These are phyloP conservation scores for Pontederia crassipes DNA, from an alignment of 176 grass and related monocot species.

Conservation along the genomic window DNA sequence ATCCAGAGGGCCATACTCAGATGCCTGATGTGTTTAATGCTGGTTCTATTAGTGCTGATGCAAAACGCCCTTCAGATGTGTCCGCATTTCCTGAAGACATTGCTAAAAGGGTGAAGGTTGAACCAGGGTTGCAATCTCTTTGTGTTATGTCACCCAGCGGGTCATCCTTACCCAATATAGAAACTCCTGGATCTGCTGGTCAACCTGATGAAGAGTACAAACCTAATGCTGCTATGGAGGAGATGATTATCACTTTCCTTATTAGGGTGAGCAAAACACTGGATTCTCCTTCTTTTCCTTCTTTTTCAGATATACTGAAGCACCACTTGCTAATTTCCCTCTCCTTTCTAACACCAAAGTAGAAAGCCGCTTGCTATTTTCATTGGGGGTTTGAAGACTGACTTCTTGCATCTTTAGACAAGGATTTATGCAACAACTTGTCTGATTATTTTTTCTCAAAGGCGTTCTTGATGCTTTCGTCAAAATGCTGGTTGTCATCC, in stretches of 20 bases:
- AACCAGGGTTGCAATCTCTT: conserved; percentile 83
- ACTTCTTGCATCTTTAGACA: too few species aligned
- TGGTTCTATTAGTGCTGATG: conserved; percentile 36
- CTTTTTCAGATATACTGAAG: neutral
- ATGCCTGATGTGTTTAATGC: conserved; percentile 57
- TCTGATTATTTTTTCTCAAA: too few species aligned
- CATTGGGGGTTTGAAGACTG: too few species aligned
- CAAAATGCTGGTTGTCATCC: too few species aligned
- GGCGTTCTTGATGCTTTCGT: too few species aligned
- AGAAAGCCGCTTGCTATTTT: too few species aligned
- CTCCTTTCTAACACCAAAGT: too few species aligned
- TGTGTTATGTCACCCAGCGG: conserved; percentile 90
- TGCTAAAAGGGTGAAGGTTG: conserved; percentile 95
- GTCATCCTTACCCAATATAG: conserved; percentile 81
- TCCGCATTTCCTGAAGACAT: conserved; percentile 69
- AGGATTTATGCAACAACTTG: too few species aligned
- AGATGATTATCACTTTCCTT: conserved; percentile 99
- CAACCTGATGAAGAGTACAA: conserved; percentile 97
- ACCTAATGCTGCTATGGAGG: conserved; percentile 99
- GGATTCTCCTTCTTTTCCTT: neutral
- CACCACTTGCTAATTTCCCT: too few species aligned
- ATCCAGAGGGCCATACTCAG: conserved; percentile 54
- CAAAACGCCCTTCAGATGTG: conserved; percentile 49
- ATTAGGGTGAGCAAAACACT: conserved; percentile 50
- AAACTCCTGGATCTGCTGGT: conserved; percentile 79